phyloP scores from a whole-genome alignment of 2,329 filamentous ascomycete species.

The Pyrenochaeta sp. region DNA sequence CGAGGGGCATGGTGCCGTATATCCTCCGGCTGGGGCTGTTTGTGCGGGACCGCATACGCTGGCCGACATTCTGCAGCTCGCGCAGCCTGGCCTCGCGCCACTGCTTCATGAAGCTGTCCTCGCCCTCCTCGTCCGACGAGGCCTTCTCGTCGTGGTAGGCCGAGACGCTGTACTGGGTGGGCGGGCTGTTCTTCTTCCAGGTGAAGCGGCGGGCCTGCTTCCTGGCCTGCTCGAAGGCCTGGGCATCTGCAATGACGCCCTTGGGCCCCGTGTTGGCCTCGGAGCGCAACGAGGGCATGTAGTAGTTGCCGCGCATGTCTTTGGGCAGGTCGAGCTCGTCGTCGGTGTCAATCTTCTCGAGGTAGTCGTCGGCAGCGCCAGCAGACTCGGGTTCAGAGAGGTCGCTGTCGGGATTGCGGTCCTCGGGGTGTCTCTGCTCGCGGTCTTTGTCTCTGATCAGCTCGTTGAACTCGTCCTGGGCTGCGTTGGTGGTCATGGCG shows the following conservation, averaged over 20 bases:
- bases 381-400: slow-evolving; percentile 64
- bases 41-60: slow-evolving; percentile 65
- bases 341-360: slow-evolving; percentile 65
- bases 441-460: slow-evolving; percentile 57
- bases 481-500: slow-evolving; percentile 53
- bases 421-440: slow-evolving; percentile 57
- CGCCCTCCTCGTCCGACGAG: slow-evolving; percentile 66
- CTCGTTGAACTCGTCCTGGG: slow-evolving; percentile 61
- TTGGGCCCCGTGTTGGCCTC: slow-evolving; percentile 82
- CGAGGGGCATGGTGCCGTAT: slow-evolving; percentile 81
- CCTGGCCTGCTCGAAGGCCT: slow-evolving; percentile 73
- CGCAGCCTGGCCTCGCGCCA: slow-evolving; percentile 84
- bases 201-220: slow-evolving; percentile 47
- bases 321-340: slow-evolving; percentile 53
- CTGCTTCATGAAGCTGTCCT: slow-evolving; percentile 80
- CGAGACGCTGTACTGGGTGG: slow-evolving; percentile 33
- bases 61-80: slow-evolving; percentile 74
- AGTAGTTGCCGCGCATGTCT: slow-evolving; percentile 65
- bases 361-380: slow-evolving; percentile 57
- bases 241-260: slow-evolving; percentile 84
- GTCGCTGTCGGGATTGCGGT: slow-evolving; percentile 65
- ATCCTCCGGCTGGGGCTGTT: slow-evolving; percentile 78
- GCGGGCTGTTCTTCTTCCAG: slow-evolving; percentile 35
- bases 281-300: slow-evolving; percentile 67
- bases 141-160: slow-evolving; percentile 60